These are phyloP conservation scores for Dispira simplex DNA, from an alignment of 192 early-diverging fungal genomes.

Conservation along the genomic window DNA sequence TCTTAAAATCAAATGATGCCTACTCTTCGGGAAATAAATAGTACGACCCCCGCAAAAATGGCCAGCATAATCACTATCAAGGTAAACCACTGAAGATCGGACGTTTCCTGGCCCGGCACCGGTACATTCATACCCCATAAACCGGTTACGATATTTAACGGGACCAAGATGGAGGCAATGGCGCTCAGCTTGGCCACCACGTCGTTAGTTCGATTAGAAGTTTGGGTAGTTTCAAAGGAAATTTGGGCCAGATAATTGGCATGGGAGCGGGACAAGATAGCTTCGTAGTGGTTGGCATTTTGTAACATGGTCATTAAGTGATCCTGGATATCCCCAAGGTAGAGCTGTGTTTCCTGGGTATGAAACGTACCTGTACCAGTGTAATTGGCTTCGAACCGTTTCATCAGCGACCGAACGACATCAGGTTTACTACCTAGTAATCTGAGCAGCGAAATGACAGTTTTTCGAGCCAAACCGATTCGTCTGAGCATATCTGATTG, in stretches of 20 bases:
- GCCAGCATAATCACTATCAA: slow-evolving; percentile 21
- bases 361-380: neutral
- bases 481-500: slow-evolving; percentile 62
- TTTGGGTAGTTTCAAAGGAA: slow-evolving; percentile 55
- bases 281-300: slow-evolving; percentile 60
- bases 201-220: slow-evolving; percentile 70
- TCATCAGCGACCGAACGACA: slow-evolving; percentile 57
- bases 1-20: slow-evolving; percentile 18
- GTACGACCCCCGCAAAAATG: slow-evolving; percentile 20
- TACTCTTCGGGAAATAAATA: slow-evolving; percentile 19
- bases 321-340: slow-evolving; percentile 69
- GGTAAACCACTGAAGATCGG: slow-evolving; percentile 25
- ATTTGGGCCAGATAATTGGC: slow-evolving; percentile 62
- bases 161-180: slow-evolving; percentile 76
- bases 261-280: slow-evolving; percentile 50
- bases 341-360: slow-evolving; percentile 41
- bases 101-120: slow-evolving; percentile 26
- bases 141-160: slow-evolving; percentile 80
- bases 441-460: slow-evolving; percentile 49
- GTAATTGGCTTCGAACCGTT: slow-evolving; percentile 32
- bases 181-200: slow-evolving; percentile 81
- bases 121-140: slow-evolving; percentile 42
- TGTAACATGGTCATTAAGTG: slow-evolving; percentile 67
- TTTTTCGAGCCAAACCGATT: slow-evolving; percentile 57
- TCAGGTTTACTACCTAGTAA: slow-evolving; percentile 57